A percentile compares a stretch with the other conserved stretches of the same genome.
Conservation (phyloP, 106 monocot genomes). For the Acanthochlamys bracteata region DNA sequence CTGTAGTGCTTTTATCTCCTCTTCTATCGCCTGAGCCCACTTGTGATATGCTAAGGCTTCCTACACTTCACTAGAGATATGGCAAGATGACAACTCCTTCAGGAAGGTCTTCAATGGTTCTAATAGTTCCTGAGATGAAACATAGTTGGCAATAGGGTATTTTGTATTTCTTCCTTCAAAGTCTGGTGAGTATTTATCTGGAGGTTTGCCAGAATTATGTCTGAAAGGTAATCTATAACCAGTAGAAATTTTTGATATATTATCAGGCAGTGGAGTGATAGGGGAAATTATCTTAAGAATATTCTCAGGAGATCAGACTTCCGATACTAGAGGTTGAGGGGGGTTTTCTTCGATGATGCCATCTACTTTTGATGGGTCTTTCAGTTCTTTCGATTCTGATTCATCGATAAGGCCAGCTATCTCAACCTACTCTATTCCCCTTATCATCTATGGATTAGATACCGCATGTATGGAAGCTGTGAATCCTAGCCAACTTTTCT, state of each 20-base stretch:
- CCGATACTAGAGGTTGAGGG: not conserved
- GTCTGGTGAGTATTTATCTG: no score
- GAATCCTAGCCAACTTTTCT: no score
- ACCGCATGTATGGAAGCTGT: not conserved
- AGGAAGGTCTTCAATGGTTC: not conserved
- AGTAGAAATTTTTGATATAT: no score
- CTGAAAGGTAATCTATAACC: not conserved
- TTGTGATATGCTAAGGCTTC: constrained; percentile 7
- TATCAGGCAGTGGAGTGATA: not conserved
- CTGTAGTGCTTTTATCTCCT: constrained; percentile 1
- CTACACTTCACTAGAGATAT: not conserved
- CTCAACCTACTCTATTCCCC: not conserved
- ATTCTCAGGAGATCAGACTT: not conserved
- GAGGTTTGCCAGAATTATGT: not conserved
- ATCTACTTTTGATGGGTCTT: no score
- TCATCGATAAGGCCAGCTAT: not conserved
- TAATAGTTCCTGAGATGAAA: not conserved
- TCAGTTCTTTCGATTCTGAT: no score
- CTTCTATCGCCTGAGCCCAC: not conserved
- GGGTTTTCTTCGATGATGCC: no score
- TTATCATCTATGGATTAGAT: not conserved
- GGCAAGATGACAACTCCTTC: not conserved
- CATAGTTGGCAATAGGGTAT: not conserved
- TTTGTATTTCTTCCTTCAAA: no score
- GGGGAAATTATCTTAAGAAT: no score